Evolutionary conservation across 108 stramenopile genomes (phyloP).

Genomic region (Fragilaria crotonensis): DNA sequence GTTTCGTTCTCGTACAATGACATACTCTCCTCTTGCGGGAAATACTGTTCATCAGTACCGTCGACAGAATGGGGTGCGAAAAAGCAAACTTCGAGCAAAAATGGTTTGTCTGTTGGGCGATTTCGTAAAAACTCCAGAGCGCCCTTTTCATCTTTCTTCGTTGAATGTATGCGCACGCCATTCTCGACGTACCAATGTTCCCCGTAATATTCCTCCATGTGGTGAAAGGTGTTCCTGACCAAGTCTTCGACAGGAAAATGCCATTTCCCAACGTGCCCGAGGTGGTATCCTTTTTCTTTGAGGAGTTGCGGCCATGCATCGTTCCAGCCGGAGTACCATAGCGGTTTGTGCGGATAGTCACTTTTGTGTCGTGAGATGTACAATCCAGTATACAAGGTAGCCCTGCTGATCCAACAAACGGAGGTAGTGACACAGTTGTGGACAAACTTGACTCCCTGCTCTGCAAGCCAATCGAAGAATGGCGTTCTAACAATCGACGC

Average conservation of each 20-base stretch:
- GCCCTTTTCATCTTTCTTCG: slow-evolving; percentile 59
- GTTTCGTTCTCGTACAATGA: slow-evolving; percentile 43
- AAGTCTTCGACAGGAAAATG: slow-evolving; percentile 8
- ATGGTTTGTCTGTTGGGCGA: slow-evolving; percentile 45
- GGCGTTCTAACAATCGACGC: slow-evolving; percentile 49
- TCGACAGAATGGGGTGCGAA: slow-evolving; percentile 74
- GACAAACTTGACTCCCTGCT: slow-evolving; percentile 59
- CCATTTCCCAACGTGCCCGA: slow-evolving; percentile 73
- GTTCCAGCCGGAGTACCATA: slow-evolving; percentile 27
- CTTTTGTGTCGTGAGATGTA: slow-evolving; percentile 51
- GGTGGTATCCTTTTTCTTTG: slow-evolving; percentile 53
- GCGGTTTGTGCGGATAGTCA: not conserved
- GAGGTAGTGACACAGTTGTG: slow-evolving; percentile 80
- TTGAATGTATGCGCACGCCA: slow-evolving; percentile 28
- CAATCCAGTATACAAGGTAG: slow-evolving; percentile 62
- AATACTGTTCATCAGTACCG: slow-evolving; percentile 35
- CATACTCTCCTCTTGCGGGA: slow-evolving; percentile 42
- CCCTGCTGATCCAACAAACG: slow-evolving; percentile 72
- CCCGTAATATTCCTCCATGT: slow-evolving; percentile 25
- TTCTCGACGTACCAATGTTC: slow-evolving; percentile 20
- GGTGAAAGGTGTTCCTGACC: not conserved
- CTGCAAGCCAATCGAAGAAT: slow-evolving; percentile 61
- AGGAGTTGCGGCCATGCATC: slow-evolving; percentile 63
- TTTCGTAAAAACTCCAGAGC: slow-evolving; percentile 47
- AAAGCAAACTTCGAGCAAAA: slow-evolving; percentile 69